These are phyloP conservation scores for Acacia crassicarpa DNA, from an alignment of 306 rosid genomes.

Conservation along the genomic window DNA sequence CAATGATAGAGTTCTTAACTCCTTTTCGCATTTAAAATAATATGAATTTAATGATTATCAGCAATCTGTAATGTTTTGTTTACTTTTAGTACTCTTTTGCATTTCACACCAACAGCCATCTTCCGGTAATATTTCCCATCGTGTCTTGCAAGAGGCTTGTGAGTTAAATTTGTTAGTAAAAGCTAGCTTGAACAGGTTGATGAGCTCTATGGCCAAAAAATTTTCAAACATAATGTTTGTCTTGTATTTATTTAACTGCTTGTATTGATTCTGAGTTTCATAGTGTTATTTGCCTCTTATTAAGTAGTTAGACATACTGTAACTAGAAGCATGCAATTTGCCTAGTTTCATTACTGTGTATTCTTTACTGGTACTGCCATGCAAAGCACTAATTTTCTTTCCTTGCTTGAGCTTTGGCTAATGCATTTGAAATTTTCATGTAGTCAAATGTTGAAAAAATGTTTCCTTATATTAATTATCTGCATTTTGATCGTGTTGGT, in stretches of 20 bases:
- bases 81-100: neutral
- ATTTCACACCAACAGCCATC: neutral
- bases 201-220: neutral
- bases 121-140: neutral
- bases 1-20: too few relatives aligned
- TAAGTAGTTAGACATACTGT: too few relatives aligned
- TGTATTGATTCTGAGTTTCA: constrained; percentile 11
- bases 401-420: neutral
- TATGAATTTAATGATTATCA: too few relatives aligned
- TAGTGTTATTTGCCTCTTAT: neutral
- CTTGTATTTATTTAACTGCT: constrained; percentile 10
- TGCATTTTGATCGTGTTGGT: constrained; percentile 2
- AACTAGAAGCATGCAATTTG: neutral
- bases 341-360: neutral
- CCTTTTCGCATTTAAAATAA: too few relatives aligned
- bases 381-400: neutral
- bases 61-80: constrained; percentile 5
- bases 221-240: constrained; percentile 3
- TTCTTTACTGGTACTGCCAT: neutral
- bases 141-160: neutral
- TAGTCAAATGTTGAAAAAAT: neutral
- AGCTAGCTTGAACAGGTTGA: neutral
- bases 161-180: too few relatives aligned
- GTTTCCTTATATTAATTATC: neutral
- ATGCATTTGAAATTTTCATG: neutral